These are phyloP conservation scores for Penicillium goetzii DNA, from an alignment of 495 filamentous ascomycete genomes.

Conservation along the genomic window DNA sequence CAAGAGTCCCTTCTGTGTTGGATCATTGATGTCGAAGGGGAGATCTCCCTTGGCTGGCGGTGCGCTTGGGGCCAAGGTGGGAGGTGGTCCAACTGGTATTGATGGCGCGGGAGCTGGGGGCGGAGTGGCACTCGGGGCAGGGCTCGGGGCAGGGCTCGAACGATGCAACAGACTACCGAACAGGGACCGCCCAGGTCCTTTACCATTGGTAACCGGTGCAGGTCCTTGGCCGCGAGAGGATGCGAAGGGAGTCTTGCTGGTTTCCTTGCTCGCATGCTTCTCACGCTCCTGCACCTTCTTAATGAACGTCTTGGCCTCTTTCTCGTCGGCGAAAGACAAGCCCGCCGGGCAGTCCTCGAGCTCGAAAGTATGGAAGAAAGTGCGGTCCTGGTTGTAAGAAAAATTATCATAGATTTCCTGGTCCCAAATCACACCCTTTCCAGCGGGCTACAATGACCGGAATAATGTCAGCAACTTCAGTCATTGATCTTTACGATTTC, in stretches of 20 bases:
- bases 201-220: slow-evolving; percentile 51
- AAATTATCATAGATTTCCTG: slow-evolving; percentile 96
- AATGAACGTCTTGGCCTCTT: slow-evolving; percentile 91
- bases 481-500: slow-evolving; percentile 1
- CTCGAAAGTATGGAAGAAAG: slow-evolving; percentile 97
- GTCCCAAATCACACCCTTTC: slow-evolving; percentile 94
- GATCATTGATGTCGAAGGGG: slow-evolving; percentile 80
- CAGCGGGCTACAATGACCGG: slow-evolving; percentile 60
- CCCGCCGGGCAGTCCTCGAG: slow-evolving; percentile 88
- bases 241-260: slow-evolving; percentile 74
- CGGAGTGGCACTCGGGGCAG: slow-evolving; percentile 52
- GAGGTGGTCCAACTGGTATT: slow-evolving; percentile 54
- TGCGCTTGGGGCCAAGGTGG: slow-evolving; percentile 30
- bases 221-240: slow-evolving; percentile 55
- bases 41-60: slow-evolving; percentile 54
- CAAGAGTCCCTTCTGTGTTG: slow-evolving; percentile 80
- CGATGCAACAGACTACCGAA: slow-evolving; percentile 75
- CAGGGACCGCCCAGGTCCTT: slow-evolving; percentile 54
- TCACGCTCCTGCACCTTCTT: slow-evolving; percentile 94
- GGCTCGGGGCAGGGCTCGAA: slow-evolving; percentile 63
- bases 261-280: slow-evolving; percentile 89
- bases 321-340: slow-evolving; percentile 91
- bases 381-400: slow-evolving; percentile 91
- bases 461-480: slow-evolving; percentile 23
- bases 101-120: slow-evolving; percentile 54